A percentile compares a stretch with the other conserved stretches of the same genome.
Evolutionary conservation across 495 filamentous ascomycete genomes (phyloP).

Genomic region (Neurospora pannonica): DNA sequence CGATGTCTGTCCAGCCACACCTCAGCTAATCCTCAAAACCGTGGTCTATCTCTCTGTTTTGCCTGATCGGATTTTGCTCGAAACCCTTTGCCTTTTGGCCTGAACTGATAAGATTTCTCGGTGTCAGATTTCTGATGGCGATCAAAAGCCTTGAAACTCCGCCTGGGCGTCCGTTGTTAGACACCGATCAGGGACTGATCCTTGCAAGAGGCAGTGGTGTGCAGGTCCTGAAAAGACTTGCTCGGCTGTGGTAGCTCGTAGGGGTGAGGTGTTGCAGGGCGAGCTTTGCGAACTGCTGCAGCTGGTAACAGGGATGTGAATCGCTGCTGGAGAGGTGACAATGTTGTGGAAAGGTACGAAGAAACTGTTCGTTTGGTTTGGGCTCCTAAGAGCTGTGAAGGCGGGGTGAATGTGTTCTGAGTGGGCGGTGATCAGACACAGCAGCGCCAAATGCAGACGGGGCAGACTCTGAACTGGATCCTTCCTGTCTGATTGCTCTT

Average conservation of each 20-base stretch:
- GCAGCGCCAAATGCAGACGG: background rate
- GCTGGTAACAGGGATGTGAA: background rate
- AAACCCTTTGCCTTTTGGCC: background rate
- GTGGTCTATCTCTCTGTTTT: background rate
- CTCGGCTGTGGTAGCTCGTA: background rate
- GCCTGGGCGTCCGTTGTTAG: background rate
- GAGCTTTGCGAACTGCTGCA: background rate
- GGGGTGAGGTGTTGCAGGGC: background rate
- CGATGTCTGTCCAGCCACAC: constrained; percentile 9
- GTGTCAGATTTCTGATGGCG: background rate
- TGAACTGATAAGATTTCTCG: background rate
- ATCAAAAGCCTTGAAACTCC: background rate
- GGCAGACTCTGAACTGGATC: background rate
- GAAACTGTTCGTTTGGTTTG: background rate
- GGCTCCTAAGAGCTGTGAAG: background rate
- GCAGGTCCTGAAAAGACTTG: background rate
- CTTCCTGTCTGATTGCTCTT: background rate
- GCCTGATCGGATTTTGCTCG: background rate
- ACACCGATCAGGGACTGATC: constrained; percentile 11
- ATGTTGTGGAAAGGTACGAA: background rate
- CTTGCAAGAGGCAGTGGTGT: constrained; percentile 4
- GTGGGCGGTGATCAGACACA: background rate
- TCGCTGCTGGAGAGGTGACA: background rate
- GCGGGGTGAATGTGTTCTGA: background rate
- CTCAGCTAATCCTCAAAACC: background rate